phyloP scores from a whole-genome alignment of 2,329 filamentous ascomycete species.

The Botrytis squamosa region DNA sequence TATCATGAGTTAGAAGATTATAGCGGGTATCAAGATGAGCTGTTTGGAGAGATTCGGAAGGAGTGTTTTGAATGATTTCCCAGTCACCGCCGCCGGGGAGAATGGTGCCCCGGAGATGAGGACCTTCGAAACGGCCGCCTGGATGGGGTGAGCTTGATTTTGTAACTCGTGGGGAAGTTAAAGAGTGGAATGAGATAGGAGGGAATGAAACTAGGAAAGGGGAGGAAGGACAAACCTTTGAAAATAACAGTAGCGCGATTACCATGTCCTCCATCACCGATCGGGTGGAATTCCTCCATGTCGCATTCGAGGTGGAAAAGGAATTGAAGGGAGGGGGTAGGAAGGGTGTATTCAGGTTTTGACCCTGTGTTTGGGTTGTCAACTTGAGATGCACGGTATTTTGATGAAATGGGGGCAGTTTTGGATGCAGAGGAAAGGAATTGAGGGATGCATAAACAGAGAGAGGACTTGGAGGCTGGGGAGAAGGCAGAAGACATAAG shows the following conservation, averaged over 20 bases:
- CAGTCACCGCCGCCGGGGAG: conserved; percentile 4
- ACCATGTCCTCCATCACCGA: conserved; percentile 4
- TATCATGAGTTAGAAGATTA: background rate
- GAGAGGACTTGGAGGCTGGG: too few species aligned
- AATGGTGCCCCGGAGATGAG: conserved; percentile 14
- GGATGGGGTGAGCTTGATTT: background rate
- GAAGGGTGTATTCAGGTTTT: background rate
- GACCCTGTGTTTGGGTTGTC: background rate
- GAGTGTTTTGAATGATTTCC: conserved; percentile 21
- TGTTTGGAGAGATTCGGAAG: conserved; percentile 8
- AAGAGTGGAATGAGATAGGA: background rate
- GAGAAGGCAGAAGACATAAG: too few species aligned
- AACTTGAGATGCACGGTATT: too few species aligned
- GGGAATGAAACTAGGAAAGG: background rate
- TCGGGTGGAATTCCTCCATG: background rate
- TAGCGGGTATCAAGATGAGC: background rate
- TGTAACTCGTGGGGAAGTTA: background rate
- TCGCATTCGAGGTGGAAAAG: conserved; percentile 13
- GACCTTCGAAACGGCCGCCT: conserved; percentile 21
- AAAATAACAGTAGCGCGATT: background rate
- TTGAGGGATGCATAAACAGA: too few species aligned
- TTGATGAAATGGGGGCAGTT: too few species aligned
- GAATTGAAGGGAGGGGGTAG: background rate
- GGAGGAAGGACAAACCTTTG: background rate
- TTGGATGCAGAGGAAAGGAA: too few species aligned